Conservation (phyloP, 306 rosid genomes). For the Senna tora region DNA sequence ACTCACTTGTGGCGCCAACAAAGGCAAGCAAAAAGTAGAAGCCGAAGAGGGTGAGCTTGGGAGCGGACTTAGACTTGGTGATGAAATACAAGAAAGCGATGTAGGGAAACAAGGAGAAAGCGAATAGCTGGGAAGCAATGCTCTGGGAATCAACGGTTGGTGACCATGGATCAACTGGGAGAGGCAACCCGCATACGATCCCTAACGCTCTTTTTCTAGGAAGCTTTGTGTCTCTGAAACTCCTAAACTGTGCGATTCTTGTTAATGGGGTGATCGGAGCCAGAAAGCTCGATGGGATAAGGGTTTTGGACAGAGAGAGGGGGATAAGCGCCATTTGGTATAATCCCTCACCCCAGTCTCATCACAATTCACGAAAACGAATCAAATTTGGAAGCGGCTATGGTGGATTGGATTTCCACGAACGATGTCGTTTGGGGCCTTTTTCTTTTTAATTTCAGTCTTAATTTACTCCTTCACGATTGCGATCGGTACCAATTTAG, state of each 20-base stretch:
- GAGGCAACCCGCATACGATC: constrained; percentile 50
- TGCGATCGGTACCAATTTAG: no score
- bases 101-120: constrained; percentile 81
- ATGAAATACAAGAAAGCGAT: constrained; percentile 86
- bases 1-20: constrained; percentile 93
- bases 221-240: constrained; percentile 16
- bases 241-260: constrained; percentile 26
- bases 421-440: no score
- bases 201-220: constrained; percentile 40
- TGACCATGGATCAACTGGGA: constrained; percentile 93
- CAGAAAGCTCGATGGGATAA: constrained; percentile 40
- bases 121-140: constrained; percentile 88
- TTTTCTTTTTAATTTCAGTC: no score
- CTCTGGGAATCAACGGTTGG: constrained; percentile 82
- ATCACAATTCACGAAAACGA: neutral
- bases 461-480: no score
- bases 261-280: constrained; percentile 22
- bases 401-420: no score
- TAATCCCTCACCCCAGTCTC: neutral
- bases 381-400: neutral
- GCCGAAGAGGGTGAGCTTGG: constrained; percentile 90
- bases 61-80: constrained; percentile 87
- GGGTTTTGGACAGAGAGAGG: constrained; percentile 35
- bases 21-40: constrained; percentile 91
- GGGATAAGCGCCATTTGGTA: constrained; percentile 34